Evolutionary conservation across 768 basidiomycete species (phyloP), one percentile per base, ranked within the genome.

Genomic region (Collybiopsis luxurians): DNA sequence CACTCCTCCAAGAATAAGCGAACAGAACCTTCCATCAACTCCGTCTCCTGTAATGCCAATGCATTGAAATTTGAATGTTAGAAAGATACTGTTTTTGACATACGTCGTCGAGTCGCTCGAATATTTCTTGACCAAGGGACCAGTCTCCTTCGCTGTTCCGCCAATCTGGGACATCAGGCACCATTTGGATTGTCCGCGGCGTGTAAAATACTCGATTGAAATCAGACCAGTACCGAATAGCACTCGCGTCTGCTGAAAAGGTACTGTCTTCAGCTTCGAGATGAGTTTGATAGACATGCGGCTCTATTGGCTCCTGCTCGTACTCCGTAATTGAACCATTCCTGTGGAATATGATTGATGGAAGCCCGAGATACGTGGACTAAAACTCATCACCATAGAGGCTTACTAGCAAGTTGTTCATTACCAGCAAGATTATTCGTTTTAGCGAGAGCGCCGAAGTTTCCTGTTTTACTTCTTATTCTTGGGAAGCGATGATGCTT

Each of bases 1-100:
- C 88, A 89, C 61, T 90, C 89, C 65, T 93, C 90, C 4, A 89
- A 76, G 54, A 88, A 80, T 15, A 78, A 71, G 17, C 90, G 79
- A 51, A 92, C 73, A 12, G 83, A 75, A 4, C 80, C 83, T 42
- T 92, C 89, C 81, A 90, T 85, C 47, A 91, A 63, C 49, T 79
- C 79, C n/a, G 70, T 71, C 43, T 83, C 79, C 89, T 91, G 42
- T n/a, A 43, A 39, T 61, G 27, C 61, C 48, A 40, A 2, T 17
- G 9, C 15, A 26, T 51, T 30, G 28, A 9, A 42, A 28, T 28
- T 36, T 23, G 27, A 26, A 31, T 28, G 24, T 34, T 10, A 26
- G n/a, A n/a, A n/a, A n/a, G n/a, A 36, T 27, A 6, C 50, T 17
- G 48, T n/a, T 19, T 38, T 31, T 23, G 27, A 58, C 73, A 57